Conservation (phyloP, 352 stramenopile species). For the Phytophthora syringae region DNA sequence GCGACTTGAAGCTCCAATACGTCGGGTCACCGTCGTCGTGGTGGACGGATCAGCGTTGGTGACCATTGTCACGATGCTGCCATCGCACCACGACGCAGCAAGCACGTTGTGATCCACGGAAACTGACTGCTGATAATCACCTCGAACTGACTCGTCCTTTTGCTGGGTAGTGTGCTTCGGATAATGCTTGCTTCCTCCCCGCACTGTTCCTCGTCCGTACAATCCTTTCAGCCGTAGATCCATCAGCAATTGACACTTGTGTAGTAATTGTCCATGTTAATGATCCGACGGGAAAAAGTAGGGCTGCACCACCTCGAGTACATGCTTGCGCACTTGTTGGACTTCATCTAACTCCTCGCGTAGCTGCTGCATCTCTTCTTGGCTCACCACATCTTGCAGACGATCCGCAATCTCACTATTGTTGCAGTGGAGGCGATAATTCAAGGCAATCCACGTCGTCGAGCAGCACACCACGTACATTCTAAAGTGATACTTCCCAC, state of each 20-base stretch:
- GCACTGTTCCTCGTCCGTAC: conserved; percentile 22
- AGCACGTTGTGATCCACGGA: conserved; percentile 1
- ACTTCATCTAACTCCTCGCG: conserved; percentile 9
- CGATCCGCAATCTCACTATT: conserved; percentile 25
- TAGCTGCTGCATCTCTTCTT: background rate
- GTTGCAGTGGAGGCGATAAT: conserved; percentile 30
- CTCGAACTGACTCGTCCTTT: background rate
- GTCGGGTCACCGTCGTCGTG: background rate
- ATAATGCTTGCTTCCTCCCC: conserved; percentile 28
- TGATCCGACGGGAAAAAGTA: conserved; percentile 22
- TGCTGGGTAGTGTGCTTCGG: conserved; percentile 17
- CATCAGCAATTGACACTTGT: conserved; percentile 1
- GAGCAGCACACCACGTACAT: conserved; percentile 35
- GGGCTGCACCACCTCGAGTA: conserved; percentile 15
- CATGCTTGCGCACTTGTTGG: conserved; percentile 9
- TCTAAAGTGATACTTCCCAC: conserved; percentile 40
- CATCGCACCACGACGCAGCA: conserved; percentile 9
- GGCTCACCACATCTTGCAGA: conserved; percentile 8
- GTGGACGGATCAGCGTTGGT: conserved; percentile 14
- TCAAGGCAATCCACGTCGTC: conserved; percentile 31
- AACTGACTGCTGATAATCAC: background rate
- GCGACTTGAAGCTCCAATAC: conserved; percentile 3
- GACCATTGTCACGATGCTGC: background rate
- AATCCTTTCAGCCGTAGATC: conserved; percentile 2
- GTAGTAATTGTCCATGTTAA: conserved; percentile 39